Evolutionary conservation across 1,284 basidiomycete species (phyloP).

Genomic region (Malassezia equina): DNA sequence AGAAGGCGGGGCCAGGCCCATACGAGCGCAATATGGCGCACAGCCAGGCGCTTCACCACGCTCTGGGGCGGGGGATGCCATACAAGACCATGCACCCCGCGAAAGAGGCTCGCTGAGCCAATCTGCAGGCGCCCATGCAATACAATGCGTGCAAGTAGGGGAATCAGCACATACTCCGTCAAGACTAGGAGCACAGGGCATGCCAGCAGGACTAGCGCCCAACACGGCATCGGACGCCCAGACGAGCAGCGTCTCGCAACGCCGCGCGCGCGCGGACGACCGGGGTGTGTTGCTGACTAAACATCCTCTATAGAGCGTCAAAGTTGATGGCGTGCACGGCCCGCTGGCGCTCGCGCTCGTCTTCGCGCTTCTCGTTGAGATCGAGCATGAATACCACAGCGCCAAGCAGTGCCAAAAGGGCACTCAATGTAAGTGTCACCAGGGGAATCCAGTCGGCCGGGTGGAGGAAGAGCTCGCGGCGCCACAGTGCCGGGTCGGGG

Average conservation of each 20-base stretch:
- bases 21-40: slow-evolving; percentile 1
- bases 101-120: not conserved
- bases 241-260: not conserved
- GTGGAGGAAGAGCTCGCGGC: slow-evolving; percentile 75
- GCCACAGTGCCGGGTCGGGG: slow-evolving; percentile 59
- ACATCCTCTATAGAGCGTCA: slow-evolving; percentile 67
- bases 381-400: slow-evolving; percentile 77
- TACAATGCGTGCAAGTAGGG: not conserved
- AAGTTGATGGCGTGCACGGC: slow-evolving; percentile 92
- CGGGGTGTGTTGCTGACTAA: not conserved
- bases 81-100: slow-evolving; percentile 7
- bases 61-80: not conserved
- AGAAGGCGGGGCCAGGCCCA: not conserved
- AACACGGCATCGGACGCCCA: not conserved
- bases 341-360: slow-evolving; percentile 75
- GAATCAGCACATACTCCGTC: slow-evolving; percentile 2
- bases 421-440: slow-evolving; percentile 77
- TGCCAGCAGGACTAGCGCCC: slow-evolving; percentile 3
- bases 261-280: not conserved
- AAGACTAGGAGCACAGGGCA: not conserved
- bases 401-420: slow-evolving; percentile 64
- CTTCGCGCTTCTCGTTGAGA: slow-evolving; percentile 80
- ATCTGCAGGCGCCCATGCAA: slow-evolving; percentile 6
- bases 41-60: not conserved
- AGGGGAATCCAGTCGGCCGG: slow-evolving; percentile 96